phyloP scores from a whole-genome alignment of 192 early-diverging fungal species.

The Backusella parvicylindrica region DNA sequence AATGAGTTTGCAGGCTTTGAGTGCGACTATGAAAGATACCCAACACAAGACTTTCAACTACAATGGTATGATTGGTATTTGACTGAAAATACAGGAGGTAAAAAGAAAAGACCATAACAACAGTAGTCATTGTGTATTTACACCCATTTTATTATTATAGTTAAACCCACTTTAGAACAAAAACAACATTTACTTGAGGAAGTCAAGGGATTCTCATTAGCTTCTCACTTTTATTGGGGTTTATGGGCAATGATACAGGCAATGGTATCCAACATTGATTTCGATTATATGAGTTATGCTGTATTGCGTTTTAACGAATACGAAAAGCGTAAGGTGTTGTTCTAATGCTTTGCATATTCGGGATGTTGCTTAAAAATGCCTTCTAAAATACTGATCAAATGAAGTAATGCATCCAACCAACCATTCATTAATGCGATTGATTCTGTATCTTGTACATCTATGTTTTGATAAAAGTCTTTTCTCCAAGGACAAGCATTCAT shows the following conservation, averaged over 20 bases:
- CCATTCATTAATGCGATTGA: conserved; percentile 54
- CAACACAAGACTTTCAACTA: conserved; percentile 63
- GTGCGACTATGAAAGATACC: conserved; percentile 88
- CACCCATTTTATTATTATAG: background rate
- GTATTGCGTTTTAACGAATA: conserved; percentile 79
- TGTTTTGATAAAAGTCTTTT: conserved; percentile 77
- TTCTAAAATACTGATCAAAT: conserved; percentile 59
- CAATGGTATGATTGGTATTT: conserved; percentile 80
- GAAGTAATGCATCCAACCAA: conserved; percentile 74
- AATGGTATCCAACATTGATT: conserved; percentile 87
- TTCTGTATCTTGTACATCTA: conserved; percentile 61
- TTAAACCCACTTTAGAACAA: conserved; percentile 38
- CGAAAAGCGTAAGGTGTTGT: conserved; percentile 40
- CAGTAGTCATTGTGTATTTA: background rate
- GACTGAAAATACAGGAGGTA: conserved; percentile 33
- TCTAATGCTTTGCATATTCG: conserved; percentile 10
- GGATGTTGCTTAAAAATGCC: conserved; percentile 44
- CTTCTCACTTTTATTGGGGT: conserved; percentile 94
- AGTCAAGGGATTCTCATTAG: conserved; percentile 79
- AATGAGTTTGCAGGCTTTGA: conserved; percentile 96
- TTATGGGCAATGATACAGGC: conserved; percentile 81
- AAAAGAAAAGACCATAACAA: conserved; percentile 1
- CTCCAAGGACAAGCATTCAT: conserved; percentile 90
- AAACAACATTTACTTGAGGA: conserved; percentile 68
- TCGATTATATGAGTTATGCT: conserved; percentile 93